Base-by-base conservation (phyloP, 2,329 filamentous ascomycete genomes). In the Colletotrichum gloeosporioides region DNA sequence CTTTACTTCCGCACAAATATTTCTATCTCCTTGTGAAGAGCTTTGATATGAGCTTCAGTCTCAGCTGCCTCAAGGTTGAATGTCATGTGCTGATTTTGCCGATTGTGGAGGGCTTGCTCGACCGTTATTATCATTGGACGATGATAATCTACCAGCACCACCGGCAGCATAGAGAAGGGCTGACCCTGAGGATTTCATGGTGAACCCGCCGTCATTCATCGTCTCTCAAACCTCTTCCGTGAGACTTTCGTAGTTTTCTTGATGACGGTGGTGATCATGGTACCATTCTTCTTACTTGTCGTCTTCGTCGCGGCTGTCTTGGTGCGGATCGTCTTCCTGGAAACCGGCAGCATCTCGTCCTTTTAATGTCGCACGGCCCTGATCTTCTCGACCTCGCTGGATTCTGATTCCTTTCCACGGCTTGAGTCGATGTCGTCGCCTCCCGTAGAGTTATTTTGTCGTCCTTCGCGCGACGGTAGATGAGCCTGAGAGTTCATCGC, bases 71-170 rank as follows among this genome's bases (percentile, higher is more conserved):
- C 12, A 6, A 22, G n/a, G 44, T 49, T 0, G 1, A 49, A 4
- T 1, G 10, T 13, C n/a, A 22, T 7, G 1, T 6, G 2, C n/a
- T 1, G 0, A 49, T 13, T 0, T 4, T 49, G 1, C n/a, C n/a
- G 44, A 2, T 13, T 12, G 6, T 4, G 7, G n/a, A 22, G n/a
- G 8, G n/a, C 44, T 53, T 22, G 0, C 2, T 22, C 12, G 44
- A 53, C 44, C 3, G 12, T 1, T 53, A 0, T 53, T 6, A 22
- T 13, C n/a, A 10, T 53, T 13, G 44, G 13, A 22, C 44, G 7
- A 22, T 22, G 6, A 4, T 3, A 22, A 13, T 22, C 18, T 49
- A 9, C 2, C 39, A 6, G n/a, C 6, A 5, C 18, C 8, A n/a
- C 8, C 39, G 4, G 18, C 18, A 3, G 8, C 5, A 10, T n/a